Percentiles rank a stretch among this genome's conserved stretches.
phyloP scores from a whole-genome alignment of 169 alveolate species.

The Plasmodium vinckei region DNA sequence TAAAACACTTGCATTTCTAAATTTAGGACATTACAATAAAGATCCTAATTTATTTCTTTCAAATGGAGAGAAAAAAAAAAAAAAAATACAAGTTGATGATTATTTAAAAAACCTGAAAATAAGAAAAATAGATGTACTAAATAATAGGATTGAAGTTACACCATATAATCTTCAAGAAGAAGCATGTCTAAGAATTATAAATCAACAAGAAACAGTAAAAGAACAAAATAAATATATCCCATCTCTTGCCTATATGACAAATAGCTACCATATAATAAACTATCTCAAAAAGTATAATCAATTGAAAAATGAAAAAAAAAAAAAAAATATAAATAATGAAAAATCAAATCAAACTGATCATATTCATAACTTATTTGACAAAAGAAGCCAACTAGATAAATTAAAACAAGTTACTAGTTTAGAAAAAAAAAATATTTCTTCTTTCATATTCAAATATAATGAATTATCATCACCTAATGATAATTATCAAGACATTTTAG shows the following conservation, averaged over 20 bases:
- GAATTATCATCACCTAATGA: conserved; percentile 37
- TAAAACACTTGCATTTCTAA: conserved; percentile 61
- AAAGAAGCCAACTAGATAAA: conserved; percentile 39
- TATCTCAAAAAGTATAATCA: conserved; percentile 52
- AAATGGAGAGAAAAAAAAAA: conserved; percentile 13
- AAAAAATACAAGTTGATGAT: conserved; percentile 40
- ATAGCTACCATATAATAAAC: conserved; percentile 58
- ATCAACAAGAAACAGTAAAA: conserved; percentile 46
- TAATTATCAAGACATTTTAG: conserved; percentile 56
- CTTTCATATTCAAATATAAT: conserved; percentile 32
- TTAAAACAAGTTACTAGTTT: conserved; percentile 20
- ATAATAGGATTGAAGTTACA: conserved; percentile 54
- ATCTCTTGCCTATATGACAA: conserved; percentile 24
- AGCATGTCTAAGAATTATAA: conserved; percentile 57
- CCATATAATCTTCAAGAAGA: conserved; percentile 34
- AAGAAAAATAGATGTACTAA: conserved; percentile 38
- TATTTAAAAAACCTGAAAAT: conserved; percentile 45
- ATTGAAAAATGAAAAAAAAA: conserved; percentile 57
- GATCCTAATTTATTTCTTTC: conserved; percentile 22
- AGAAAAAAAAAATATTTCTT: conserved; percentile 33
- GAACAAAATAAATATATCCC: conserved; percentile 75
- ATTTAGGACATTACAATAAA: conserved; percentile 65
- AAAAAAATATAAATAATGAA: neutral
- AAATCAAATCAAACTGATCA: neutral
- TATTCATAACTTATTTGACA: conserved; percentile 61